phyloP scores from a whole-genome alignment of 1,284 basidiomycete genomes.

The Tilletia caries region DNA sequence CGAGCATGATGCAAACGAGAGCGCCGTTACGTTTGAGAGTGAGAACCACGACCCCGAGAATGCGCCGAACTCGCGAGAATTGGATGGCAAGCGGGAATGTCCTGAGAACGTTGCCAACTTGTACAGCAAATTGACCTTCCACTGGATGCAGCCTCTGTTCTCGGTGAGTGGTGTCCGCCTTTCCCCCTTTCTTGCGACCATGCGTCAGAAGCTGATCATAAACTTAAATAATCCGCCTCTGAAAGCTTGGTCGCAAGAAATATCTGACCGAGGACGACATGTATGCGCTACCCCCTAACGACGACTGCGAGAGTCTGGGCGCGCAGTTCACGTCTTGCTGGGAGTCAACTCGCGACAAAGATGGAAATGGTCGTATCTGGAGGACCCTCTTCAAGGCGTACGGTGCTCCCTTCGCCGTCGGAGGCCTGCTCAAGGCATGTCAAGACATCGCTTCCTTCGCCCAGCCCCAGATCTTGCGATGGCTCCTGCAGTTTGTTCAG shows the following conservation, averaged over 20 bases:
- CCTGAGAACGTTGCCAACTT: conserved; percentile 78
- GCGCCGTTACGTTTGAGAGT: conserved; percentile 30
- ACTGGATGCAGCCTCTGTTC: conserved; percentile 77
- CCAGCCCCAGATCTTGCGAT: conserved; percentile 82
- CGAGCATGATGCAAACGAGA: conserved; percentile 15
- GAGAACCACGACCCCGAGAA: conserved; percentile 21
- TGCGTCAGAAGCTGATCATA: conserved; percentile 55
- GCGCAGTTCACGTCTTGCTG: conserved; percentile 61
- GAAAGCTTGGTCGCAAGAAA: conserved; percentile 44
- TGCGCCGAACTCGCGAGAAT: conserved; percentile 36
- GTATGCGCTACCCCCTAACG: conserved; percentile 57
- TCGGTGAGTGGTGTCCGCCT: conserved; percentile 14
- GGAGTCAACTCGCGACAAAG: conserved; percentile 29
- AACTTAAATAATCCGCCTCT: background rate
- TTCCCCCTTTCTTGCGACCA: conserved; percentile 16
- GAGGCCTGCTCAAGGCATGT: conserved; percentile 64
- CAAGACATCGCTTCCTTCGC: conserved; percentile 79
- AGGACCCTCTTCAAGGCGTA: conserved; percentile 56
- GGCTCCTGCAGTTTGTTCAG: conserved; percentile 70
- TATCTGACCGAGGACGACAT: conserved; percentile 54
- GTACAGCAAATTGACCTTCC: conserved; percentile 66
- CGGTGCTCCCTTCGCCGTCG: conserved; percentile 71
- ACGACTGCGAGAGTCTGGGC: conserved; percentile 72
- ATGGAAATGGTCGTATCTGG: conserved; percentile 30
- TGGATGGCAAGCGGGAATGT: conserved; percentile 61